These are phyloP conservation scores for Cryptosporidium meleagridis DNA, from an alignment of 169 alveolate species.

Conservation along the genomic window DNA sequence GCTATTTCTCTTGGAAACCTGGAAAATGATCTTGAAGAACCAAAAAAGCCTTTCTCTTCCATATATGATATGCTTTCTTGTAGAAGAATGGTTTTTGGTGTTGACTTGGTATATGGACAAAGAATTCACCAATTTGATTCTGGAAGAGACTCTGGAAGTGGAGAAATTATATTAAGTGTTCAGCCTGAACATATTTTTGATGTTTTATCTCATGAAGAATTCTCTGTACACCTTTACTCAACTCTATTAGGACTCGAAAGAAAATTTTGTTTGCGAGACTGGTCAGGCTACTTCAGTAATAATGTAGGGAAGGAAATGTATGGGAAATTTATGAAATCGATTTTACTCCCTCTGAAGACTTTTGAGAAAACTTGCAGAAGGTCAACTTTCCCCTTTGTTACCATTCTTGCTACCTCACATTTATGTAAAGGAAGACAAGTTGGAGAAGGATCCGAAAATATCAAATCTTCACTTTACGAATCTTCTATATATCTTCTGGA, in stretches of 20 bases:
- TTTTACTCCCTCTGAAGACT: background rate
- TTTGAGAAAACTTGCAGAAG: background rate
- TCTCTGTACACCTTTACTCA: background rate
- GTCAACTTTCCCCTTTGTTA: constrained; percentile 11
- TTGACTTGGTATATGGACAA: constrained; percentile 36
- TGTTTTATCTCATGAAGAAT: constrained; percentile 9
- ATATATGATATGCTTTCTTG: constrained; percentile 52
- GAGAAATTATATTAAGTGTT: constrained; percentile 31
- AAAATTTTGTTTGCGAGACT: constrained; percentile 1
- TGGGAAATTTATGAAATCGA: background rate
- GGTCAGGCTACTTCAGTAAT: constrained; percentile 39
- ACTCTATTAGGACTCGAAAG: background rate
- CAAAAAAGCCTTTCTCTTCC: background rate
- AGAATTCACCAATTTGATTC: background rate
- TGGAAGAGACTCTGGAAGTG: constrained; percentile 24
- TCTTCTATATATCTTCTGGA: constrained; percentile 1
- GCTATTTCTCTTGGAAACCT: constrained; percentile 30
- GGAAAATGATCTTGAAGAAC: background rate
- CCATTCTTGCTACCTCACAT: background rate
- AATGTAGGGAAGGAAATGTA: background rate
- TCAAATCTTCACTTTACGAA: constrained; percentile 3
- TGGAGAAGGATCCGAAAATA: background rate
- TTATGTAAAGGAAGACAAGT: constrained; percentile 10
- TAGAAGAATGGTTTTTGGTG: background rate
- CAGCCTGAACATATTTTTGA: constrained; percentile 42